Evolutionary conservation across 257 asterid genomes (phyloP).

Genomic region (Solanum chiquidenum): DNA sequence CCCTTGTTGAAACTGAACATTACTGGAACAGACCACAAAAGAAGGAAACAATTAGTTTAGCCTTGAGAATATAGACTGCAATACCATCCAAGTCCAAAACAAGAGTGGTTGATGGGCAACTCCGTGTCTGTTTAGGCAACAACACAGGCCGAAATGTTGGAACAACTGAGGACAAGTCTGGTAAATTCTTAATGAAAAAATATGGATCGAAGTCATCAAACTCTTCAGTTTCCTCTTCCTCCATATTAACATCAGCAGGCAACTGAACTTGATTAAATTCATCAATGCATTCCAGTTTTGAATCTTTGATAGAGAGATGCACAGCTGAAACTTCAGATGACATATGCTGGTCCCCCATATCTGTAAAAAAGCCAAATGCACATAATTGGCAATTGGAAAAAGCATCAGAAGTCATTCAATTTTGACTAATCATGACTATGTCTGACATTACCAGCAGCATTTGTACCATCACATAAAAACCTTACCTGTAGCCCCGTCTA

Average conservation of each 20-base stretch:
- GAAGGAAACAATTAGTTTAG: neutral
- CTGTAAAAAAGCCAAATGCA: constrained; percentile 15
- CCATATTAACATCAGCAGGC: constrained; percentile 47
- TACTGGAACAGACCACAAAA: neutral
- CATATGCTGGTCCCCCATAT: constrained; percentile 38
- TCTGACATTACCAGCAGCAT: constrained; percentile 13
- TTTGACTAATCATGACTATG: neutral
- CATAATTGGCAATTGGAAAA: constrained; percentile 1
- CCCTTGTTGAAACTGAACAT: neutral
- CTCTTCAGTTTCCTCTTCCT: constrained; percentile 68
- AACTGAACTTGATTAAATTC: constrained; percentile 64
- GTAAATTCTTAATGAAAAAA: constrained; percentile 81
- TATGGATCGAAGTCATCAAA: constrained; percentile 89
- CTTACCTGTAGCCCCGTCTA: constrained; percentile 5
- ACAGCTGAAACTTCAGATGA: constrained; percentile 64
- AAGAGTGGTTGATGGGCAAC: constrained; percentile 90
- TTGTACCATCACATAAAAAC: constrained; percentile 3
- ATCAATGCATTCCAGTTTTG: constrained; percentile 75
- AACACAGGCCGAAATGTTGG: constrained; percentile 72
- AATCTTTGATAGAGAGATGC: constrained; percentile 53
- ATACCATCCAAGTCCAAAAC: constrained; percentile 95
- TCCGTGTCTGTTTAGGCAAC: constrained; percentile 86
- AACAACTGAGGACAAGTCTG: constrained; percentile 71
- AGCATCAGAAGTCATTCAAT: neutral
- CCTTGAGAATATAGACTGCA: neutral